Evolutionary conservation across 192 early-diverging fungal genomes (phyloP).

Genomic region (Ambispora gerdemannii): DNA sequence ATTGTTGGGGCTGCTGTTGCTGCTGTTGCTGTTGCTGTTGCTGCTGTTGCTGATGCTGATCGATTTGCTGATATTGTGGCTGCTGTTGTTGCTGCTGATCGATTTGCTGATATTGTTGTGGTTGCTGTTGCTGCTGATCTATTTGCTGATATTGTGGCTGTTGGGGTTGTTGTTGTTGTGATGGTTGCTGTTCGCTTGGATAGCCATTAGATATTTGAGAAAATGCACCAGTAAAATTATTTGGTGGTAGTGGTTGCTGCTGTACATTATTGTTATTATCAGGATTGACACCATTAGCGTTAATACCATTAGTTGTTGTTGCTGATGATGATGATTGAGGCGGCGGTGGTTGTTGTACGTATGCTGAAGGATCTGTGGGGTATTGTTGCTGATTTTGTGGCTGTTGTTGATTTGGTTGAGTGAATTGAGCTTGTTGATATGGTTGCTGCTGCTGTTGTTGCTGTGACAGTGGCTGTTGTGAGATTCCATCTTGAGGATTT

Average conservation of each 20-base stretch:
- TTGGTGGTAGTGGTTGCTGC: no score
- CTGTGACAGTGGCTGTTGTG: not conserved
- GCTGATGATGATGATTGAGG: no score
- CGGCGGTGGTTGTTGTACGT: no score
- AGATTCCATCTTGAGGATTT: not conserved
- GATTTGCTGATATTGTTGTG: conserved; percentile 20
- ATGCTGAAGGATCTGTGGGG: not conserved
- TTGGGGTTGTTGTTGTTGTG: conserved; percentile 28
- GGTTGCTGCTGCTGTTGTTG: not conserved
- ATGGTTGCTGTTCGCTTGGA: conserved; percentile 18
- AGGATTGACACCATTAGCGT: no score
- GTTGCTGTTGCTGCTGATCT: conserved; percentile 35
- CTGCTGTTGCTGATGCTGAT: conserved; percentile 28
- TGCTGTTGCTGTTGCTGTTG: conserved; percentile 35
- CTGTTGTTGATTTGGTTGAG: not conserved
- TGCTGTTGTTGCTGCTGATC: conserved; percentile 35
- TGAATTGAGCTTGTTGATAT: not conserved
- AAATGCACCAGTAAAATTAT: no score
- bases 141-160: conserved; percentile 23
- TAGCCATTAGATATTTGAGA: not conserved
- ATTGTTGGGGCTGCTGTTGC: conserved; percentile 33
- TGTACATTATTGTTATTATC: no score
- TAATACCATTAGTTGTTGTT: no score
- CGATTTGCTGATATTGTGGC: conserved; percentile 33
- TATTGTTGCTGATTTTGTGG: not conserved